Conservation (phyloP, 768 basidiomycete species). For the Psilocybe cyanescens region DNA sequence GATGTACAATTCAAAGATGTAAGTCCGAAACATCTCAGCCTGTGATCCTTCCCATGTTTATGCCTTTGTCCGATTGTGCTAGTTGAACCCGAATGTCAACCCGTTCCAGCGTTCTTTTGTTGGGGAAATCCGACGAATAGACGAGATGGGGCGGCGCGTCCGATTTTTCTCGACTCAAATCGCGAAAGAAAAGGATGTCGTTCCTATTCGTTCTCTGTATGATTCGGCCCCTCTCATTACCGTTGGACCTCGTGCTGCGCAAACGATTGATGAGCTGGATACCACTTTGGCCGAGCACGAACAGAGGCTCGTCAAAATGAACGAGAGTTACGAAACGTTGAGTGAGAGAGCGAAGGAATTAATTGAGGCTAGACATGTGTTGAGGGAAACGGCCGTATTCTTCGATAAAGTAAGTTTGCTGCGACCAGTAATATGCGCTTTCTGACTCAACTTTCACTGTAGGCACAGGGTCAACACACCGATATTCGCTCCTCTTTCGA, state of each 20-base stretch:
- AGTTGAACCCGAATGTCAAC: constrained; percentile 95
- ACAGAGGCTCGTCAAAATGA: constrained; percentile 84
- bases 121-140: constrained; percentile 91
- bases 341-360: constrained; percentile 87
- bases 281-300: constrained; percentile 88
- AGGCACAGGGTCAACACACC: constrained; percentile 80
- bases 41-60: neutral
- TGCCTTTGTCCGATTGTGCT: neutral
- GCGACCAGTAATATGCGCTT: neutral
- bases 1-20: constrained; percentile 98
- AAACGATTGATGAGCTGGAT: constrained; percentile 93
- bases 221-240: constrained; percentile 89
- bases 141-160: constrained; percentile 94
- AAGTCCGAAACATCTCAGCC: constrained; percentile 27
- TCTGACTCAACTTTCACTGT: constrained; percentile 8
- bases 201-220: constrained; percentile 83
- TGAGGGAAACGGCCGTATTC: constrained; percentile 95
- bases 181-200: constrained; percentile 78
- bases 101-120: constrained; percentile 99
- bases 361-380: constrained; percentile 91
- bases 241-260: constrained; percentile 90
- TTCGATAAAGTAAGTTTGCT: constrained; percentile 73
- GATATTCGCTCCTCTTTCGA: constrained; percentile 92
- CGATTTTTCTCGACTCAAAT: constrained; percentile 90
- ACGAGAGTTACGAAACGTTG: constrained; percentile 87